Evolutionary conservation across 2,329 filamentous ascomycete genomes (phyloP), one percentile per base, ranked within the genome.

Genomic region (Lachnellula occidentalis): DNA sequence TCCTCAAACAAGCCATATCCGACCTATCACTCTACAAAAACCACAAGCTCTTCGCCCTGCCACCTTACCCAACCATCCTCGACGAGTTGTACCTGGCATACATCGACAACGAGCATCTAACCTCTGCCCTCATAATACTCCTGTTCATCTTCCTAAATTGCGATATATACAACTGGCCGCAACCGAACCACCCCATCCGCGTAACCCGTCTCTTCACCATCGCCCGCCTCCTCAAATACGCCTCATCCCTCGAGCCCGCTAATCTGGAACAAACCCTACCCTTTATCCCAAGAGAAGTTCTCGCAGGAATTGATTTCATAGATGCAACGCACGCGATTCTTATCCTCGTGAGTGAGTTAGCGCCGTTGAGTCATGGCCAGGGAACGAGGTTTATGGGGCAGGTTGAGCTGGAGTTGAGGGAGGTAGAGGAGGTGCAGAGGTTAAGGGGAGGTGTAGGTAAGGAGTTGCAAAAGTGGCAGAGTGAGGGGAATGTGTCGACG

Each of bases 321-420:
- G 77, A 75, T 9, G 68, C 82, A 48, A 78, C 76, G 57, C 78
- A 83, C 60, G 76, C 76, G 52, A 64, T 83, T 14, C 69, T 82
- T 51, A 69, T 74, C 37, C 72, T 84, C 61, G 71, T 78, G 12
- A 58, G 76, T 19, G 67, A 72, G 31, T 72, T 75, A 45, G 73
- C 70, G 1, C 73, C 73, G 0, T 60, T 66, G 27, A 75, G 71
- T 4, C 74, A 77, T 57, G 72, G 72, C 5, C 67, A 72, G 6
- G 73, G 74, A 6, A 81, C 78, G 74, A 72, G 72, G 24, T 68
- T 80, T 2, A 63, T 74, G 34, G 63, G 62, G 2, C 66, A 73
- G 48, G 78, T 79, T 2, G 71, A 65, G 47, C 71, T 72, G 19
- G 74, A 81, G 70, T 64, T 84, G 42, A 64, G 66, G 2, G 78